phyloP scores from a whole-genome alignment of 495 filamentous ascomycete species.

The Xylaria bambusicola region DNA sequence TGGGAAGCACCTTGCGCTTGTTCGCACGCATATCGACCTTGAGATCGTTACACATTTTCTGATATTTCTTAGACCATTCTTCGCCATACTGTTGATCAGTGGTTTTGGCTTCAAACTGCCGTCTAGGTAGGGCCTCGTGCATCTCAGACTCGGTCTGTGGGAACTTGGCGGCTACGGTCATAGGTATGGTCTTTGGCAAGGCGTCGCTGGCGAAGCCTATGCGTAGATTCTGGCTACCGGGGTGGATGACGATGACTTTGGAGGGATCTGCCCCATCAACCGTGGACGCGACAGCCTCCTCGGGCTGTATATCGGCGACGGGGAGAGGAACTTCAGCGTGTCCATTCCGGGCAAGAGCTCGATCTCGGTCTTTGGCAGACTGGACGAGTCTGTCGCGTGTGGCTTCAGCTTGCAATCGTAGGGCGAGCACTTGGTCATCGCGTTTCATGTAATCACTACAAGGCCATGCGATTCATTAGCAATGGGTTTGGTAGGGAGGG shows the following conservation, averaged over 20 bases:
- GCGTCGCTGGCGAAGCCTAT: conserved; percentile 94
- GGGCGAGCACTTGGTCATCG: conserved; percentile 91
- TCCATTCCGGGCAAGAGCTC: conserved; percentile 73
- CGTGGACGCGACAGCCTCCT: conserved; percentile 58
- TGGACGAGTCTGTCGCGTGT: conserved; percentile 75
- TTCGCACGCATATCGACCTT: conserved; percentile 88
- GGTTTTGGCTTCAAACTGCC: conserved; percentile 70
- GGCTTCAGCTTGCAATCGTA: conserved; percentile 83
- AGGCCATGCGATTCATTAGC: background rate
- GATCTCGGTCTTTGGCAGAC: conserved; percentile 81
- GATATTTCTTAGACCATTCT: conserved; percentile 78
- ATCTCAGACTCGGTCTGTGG: conserved; percentile 79
- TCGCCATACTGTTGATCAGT: conserved; percentile 84
- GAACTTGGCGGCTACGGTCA: conserved; percentile 82
- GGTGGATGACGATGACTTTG: conserved; percentile 92
- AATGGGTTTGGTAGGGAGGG: background rate
- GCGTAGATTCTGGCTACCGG: conserved; percentile 95
- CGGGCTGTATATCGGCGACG: conserved; percentile 59
- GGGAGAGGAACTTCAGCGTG: conserved; percentile 61
- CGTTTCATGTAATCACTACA: conserved; percentile 92
- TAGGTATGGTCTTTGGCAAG: conserved; percentile 88
- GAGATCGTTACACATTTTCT: conserved; percentile 78
- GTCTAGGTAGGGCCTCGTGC: conserved; percentile 80
- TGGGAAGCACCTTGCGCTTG: conserved; percentile 89
- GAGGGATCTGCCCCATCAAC: conserved; percentile 69